Evolutionary conservation across 139 green algal species (phyloP).

Genomic region (Closterium sp.): DNA sequence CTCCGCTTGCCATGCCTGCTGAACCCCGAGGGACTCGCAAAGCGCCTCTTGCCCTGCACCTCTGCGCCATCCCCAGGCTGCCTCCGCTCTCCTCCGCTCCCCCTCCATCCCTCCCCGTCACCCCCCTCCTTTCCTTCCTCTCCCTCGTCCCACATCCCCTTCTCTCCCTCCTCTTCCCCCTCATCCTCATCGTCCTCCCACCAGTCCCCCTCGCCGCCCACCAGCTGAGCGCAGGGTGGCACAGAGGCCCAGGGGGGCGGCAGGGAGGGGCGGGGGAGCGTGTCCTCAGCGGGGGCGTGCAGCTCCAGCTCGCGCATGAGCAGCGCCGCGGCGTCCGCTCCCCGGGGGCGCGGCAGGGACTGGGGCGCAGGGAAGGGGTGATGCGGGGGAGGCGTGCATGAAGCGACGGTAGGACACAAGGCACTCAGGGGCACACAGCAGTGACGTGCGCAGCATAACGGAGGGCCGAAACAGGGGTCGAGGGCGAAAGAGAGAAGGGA

Average conservation of each 20-base stretch:
- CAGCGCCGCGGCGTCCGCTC: conserved; percentile 37
- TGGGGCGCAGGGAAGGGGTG: not conserved
- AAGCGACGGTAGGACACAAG: too few relatives aligned
- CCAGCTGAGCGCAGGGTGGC: not conserved
- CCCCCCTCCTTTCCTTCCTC: not conserved
- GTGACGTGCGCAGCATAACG: too few relatives aligned
- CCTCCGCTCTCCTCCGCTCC: not conserved
- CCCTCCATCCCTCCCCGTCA: not conserved
- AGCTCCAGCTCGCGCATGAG: conserved; percentile 47
- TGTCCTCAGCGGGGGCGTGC: conserved; percentile 15
- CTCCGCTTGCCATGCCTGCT: not conserved
- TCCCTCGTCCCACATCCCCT: not conserved
- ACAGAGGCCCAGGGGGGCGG: not conserved
- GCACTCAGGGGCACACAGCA: too few relatives aligned
- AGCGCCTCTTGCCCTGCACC: not conserved
- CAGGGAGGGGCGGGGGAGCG: not conserved
- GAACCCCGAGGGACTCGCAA: not conserved
- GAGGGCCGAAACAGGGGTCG: too few relatives aligned
- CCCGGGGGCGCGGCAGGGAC: conserved; percentile 30
- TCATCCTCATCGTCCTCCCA: not conserved
- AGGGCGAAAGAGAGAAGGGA: not conserved
- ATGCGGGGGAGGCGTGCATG: not conserved
- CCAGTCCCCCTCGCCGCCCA: not conserved
- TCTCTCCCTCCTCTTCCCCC: not conserved
- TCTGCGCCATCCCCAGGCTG: not conserved